phyloP scores from a whole-genome alignment of 2,329 filamentous ascomycete species.

The Chaetoscypha palmicola region DNA sequence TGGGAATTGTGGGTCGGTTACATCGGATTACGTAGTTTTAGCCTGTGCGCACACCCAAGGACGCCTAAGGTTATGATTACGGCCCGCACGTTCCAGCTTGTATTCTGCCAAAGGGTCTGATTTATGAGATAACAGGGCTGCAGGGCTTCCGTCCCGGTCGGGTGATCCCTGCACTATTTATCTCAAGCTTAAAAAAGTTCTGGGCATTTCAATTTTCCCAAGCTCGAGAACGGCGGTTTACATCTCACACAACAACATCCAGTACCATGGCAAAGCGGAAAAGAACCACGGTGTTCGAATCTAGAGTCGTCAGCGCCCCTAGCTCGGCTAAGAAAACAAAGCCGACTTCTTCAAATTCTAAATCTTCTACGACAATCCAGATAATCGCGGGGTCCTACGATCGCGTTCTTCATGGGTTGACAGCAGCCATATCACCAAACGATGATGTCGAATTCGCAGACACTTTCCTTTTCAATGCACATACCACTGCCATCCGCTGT shows the following conservation, averaged over 20 bases:
- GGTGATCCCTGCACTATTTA: no score
- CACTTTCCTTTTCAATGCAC: constrained; percentile 92
- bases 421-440: constrained; percentile 54
- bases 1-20: no score
- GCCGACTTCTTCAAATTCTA: constrained; percentile 17
- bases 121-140: no score
- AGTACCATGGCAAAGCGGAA: constrained; percentile 31
- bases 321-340: constrained; percentile 26
- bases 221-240: no score
- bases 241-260: constrained; percentile 1
- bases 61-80: no score
- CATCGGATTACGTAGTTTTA: no score
- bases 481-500: constrained; percentile 82
- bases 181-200: no score
- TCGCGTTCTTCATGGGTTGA: constrained; percentile 81
- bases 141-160: no score
- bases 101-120: no score
- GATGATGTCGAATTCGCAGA: constrained; percentile 66
- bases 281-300: constrained; percentile 21
- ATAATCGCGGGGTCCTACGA: constrained; percentile 93
- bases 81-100: no score
- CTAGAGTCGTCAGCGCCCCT: constrained; percentile 7
- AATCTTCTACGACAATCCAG: constrained; percentile 58
- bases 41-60: no score
- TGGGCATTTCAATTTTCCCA: no score